Evolutionary conservation across 2,329 filamentous ascomycete genomes (phyloP).

Genomic region (Trichoderma sp.): DNA sequence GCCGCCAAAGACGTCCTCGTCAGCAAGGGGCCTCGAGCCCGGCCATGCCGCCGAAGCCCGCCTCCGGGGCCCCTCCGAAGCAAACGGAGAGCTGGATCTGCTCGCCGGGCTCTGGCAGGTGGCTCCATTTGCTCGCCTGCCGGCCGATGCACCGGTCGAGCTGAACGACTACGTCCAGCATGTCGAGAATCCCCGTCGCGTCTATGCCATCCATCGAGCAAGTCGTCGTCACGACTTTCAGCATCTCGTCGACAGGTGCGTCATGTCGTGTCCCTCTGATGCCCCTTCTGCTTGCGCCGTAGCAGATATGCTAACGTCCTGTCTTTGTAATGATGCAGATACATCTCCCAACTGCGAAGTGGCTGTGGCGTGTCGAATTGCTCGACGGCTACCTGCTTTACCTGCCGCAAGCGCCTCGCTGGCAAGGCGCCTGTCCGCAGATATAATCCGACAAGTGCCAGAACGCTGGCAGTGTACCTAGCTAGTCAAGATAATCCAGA

Average conservation of each 20-base stretch:
- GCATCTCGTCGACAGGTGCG: constrained; percentile 62
- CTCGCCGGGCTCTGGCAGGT: constrained; percentile 60
- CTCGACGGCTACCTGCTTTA: constrained; percentile 75
- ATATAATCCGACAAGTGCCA: constrained; percentile 77
- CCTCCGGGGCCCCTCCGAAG: constrained; percentile 23
- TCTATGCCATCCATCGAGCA: constrained; percentile 60
- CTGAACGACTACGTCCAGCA: constrained; percentile 54
- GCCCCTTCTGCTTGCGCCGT: background rate
- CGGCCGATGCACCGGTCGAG: constrained; percentile 57
- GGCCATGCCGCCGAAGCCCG: constrained; percentile 13
- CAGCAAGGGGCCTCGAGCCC: constrained; percentile 17
- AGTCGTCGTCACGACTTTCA: constrained; percentile 63
- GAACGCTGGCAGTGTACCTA: constrained; percentile 75
- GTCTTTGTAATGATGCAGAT: constrained; percentile 46
- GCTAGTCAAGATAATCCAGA: constrained; percentile 78
- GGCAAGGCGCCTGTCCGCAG: constrained; percentile 68
- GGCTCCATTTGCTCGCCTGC: constrained; percentile 57
- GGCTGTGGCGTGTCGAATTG: constrained; percentile 71
- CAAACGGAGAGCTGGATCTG: constrained; percentile 44
- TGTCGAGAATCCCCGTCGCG: constrained; percentile 58
- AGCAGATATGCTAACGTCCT: background rate
- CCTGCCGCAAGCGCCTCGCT: constrained; percentile 65
- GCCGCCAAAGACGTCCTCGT: constrained; percentile 20
- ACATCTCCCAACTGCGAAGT: constrained; percentile 75
- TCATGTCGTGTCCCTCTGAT: constrained; percentile 24